Evolutionary conservation across 805 yeast species (phyloP), one percentile per base, ranked within the genome.

Genomic region (Zygosaccharomyces siamensis): DNA sequence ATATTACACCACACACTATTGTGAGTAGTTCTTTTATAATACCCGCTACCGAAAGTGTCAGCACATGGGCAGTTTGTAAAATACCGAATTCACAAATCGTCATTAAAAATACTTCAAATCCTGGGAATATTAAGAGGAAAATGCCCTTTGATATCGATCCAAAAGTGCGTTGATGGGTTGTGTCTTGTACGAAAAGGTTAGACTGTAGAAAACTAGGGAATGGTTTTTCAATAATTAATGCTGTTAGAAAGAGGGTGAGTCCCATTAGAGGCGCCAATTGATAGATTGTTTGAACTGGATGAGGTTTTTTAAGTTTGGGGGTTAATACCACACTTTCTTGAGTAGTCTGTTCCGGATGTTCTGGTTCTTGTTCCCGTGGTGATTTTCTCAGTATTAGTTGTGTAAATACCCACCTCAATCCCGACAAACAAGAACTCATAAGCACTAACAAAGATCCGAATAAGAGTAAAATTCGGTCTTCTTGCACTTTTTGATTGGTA

Each of bases 351-450:
- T 23, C 12, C 26, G 23, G 33, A 7, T 31, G 33, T 11, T 44
- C 47, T 14, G 11, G 20, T 5, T 47, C 40, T 18, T 41, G 35
- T n/a, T 36, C 41, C 4, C 83, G 79, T 46, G 80, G 73, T 54
- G 81, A 81, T 39, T 72, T 75, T 55, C 78, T 84, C 43, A 93
- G 70, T 31, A 92, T 74, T 20, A 93, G 66, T 62, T 93, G 98
- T 1, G 98, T 89, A 52, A 90, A 78, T 1, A 96, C 92, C 99
- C 99, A 93, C 54, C 99, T 77, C 45, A 93, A 71, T 0, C 99
- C 99, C 12, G 93, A 83, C 70, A 89, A 77, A 63, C 85, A 76
- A 2, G 95, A 80, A 3, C 96, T 90, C 1, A 78, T 69, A 26
- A 93, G 69, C 1, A 92, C 97, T 24, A 89, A 69, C 1, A 80